Base-by-base conservation (phyloP, 371 early-diverging fungal genomes). In the Mucor lusitanicus region DNA sequence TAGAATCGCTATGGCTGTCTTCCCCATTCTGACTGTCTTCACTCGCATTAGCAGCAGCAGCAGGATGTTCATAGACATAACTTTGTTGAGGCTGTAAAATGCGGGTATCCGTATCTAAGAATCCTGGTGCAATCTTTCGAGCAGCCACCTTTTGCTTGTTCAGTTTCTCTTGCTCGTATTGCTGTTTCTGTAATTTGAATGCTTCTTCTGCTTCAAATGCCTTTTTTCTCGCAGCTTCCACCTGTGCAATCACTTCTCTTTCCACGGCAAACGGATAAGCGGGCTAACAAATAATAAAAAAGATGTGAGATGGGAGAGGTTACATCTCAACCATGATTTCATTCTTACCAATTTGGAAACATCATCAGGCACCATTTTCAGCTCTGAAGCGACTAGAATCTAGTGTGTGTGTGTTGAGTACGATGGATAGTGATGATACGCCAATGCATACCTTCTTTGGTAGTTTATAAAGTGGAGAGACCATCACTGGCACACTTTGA, bases 61-160 rank as follows among this genome's bases (percentile, higher is more conserved):
- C 19, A 37, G 50, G 17, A 13, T 76, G 65, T 3, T 65, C 65
- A 78, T 81, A 25, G 78, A 68, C 63, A 59, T 79, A 80, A 6
- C 66, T 72, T 33, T 63, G 84, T 32, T 81, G 68, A 11, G 86
- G 84, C 25, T 80, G 74, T 21, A 86, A 69, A 23, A 86, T 80
- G 28, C 84, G 78, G 13, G 78, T 79, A 67, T 86, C 83, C 23
- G 86, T 84, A 70, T 86, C 84, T 30, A 86, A 63, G 67, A 84
- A 86, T 48, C 86, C 86, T 28, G 86, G 86, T 8, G 86, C 86
- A 67, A 86, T 86, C 74, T 78, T 86, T 58, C 84, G 71, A 39
- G 86, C 86, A 28, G 82, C 83, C 5, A 66, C 64, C 59, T 84
- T 86, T 69, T 79, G 78, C 57, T 76, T 67, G n/a, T 76, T 70